Conservation (phyloP, 108 stramenopile species). For the Nitzschia palea region DNA sequence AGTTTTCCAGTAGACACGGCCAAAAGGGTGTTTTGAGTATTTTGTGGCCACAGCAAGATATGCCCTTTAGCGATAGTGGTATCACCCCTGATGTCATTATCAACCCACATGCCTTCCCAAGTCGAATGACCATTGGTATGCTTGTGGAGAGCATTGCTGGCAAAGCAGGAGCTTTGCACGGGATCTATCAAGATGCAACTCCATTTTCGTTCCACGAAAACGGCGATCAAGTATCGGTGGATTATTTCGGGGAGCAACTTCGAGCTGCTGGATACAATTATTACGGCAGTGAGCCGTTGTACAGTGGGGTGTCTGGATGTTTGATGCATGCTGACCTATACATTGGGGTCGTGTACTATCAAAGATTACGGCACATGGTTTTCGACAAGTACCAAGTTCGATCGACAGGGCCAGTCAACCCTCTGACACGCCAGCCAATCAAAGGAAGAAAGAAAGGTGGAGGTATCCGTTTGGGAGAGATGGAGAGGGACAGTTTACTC, state of each 20-base stretch:
- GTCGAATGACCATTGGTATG: slow-evolving; percentile 99
- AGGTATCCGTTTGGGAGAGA: slow-evolving; percentile 98
- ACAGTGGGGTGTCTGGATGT: slow-evolving; percentile 96
- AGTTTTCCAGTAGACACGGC: slow-evolving; percentile 98
- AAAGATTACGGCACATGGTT: slow-evolving; percentile 99
- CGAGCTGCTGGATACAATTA: slow-evolving; percentile 96
- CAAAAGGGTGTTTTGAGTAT: slow-evolving; percentile 99
- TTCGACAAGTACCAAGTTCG: slow-evolving; percentile 99
- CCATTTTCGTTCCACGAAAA: slow-evolving; percentile 98
- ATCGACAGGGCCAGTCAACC: slow-evolving; percentile 94
- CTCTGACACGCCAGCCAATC: slow-evolving; percentile 97
- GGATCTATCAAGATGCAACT: slow-evolving; percentile 95
- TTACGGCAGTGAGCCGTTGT: slow-evolving; percentile 97
- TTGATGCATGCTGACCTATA: slow-evolving; percentile 98
- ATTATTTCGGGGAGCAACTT: slow-evolving; percentile 99
- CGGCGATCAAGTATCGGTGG: slow-evolving; percentile 90
- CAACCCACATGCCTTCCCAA: slow-evolving; percentile 98
- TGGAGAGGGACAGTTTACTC: slow-evolving; percentile 98
- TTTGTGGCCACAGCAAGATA: slow-evolving; percentile 98
- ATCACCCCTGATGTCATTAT: slow-evolving; percentile 98
- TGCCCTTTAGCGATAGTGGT: slow-evolving; percentile 98
- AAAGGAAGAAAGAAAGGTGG: slow-evolving; percentile 98
- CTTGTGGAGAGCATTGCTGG: slow-evolving; percentile 99
- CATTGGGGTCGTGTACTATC: slow-evolving; percentile 99
- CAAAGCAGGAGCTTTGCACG: slow-evolving; percentile 95